Evolutionary conservation across 345 rosid genomes (phyloP), one percentile per base, ranked within the genome.

Genomic region (Hypericum perforatum): DNA sequence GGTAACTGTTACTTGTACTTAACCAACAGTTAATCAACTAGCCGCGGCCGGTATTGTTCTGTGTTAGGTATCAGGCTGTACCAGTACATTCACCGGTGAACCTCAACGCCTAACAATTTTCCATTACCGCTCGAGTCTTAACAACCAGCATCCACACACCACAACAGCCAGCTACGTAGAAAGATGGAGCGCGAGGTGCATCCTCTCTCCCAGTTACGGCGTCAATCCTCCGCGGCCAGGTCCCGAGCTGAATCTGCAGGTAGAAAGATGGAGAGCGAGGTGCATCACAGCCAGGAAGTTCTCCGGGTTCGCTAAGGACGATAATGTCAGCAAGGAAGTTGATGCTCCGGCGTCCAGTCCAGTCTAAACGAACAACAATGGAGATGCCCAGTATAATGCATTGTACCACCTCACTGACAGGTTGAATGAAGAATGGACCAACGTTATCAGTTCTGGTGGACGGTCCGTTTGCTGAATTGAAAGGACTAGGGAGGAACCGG

Each of bases 21-120:
- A n/a, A n/a, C n/a, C n/a, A n/a, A n/a, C n/a, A n/a, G n/a, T 22
- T 4, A 22, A 22, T 1, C 32, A 22, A 22, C 32, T 22, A 22
- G 32, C 4, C 32, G 4, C 4, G 32, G 32, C 32, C 4, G 32
- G 32, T 22, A n/a, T 42, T 42, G 0, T 22, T 16, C 9, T 41
- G n/a, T 10, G 11, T 5, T 37, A 11, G 14, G 11, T 44, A 14
- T 56, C 70, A 75, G 84, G 67, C 61, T 78, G 40, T 73, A 78
- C 63, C 73, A 65, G 41, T 73, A 73, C 68, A 62, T 73, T 37
- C 80, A 75, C 43, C 78, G 80, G 76, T 52, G 6, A 78, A 78
- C 58, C 52, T 55, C 7, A 63, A 75, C 55, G 16, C 63, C 11
- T 15, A 62, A 39, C 50, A 12, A 11, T 39, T 75, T 8, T 7